Evolutionary conservation across 2,329 filamentous ascomycete genomes (phyloP).

Genomic region (Paecilomyces formosus): DNA sequence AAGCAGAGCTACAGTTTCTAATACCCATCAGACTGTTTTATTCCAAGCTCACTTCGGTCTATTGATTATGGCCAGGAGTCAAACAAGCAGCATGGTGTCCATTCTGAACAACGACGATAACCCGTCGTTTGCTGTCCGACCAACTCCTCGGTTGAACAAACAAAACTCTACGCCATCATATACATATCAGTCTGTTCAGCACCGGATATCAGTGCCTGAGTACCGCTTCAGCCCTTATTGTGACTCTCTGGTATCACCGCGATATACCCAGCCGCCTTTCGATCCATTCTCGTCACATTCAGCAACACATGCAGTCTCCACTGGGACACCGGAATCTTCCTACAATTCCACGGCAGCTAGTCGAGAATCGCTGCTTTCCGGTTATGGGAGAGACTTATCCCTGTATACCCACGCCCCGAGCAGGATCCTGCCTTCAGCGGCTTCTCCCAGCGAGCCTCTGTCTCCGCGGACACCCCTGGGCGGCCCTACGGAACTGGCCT

Average conservation of each 20-base stretch:
- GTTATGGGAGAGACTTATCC: slow-evolving; percentile 10
- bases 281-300: neutral
- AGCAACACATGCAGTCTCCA: neutral
- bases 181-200: slow-evolving; percentile 1
- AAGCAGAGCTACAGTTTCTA: neutral
- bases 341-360: neutral
- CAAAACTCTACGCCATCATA: slow-evolving; percentile 10
- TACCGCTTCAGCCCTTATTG: slow-evolving; percentile 3
- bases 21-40: neutral
- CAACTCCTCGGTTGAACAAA: slow-evolving; percentile 15
- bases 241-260: neutral
- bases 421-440: slow-evolving; percentile 16
- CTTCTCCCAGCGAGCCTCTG: slow-evolving; percentile 17
- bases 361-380: neutral
- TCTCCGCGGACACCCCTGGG: slow-evolving; percentile 19
- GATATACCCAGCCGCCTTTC: neutral
- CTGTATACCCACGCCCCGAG: slow-evolving; percentile 15
- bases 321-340: neutral
- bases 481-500: slow-evolving; percentile 14
- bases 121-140: slow-evolving; percentile 38
- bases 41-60: neutral
- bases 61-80: slow-evolving; percentile 22
- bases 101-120: slow-evolving; percentile 43
- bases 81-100: slow-evolving; percentile 31
- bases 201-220: slow-evolving; percentile 1